Evolutionary conservation across 1,284 basidiomycete genomes (phyloP), one percentile per base, ranked within the genome.

Genomic region (Wolfiporia cocos): DNA sequence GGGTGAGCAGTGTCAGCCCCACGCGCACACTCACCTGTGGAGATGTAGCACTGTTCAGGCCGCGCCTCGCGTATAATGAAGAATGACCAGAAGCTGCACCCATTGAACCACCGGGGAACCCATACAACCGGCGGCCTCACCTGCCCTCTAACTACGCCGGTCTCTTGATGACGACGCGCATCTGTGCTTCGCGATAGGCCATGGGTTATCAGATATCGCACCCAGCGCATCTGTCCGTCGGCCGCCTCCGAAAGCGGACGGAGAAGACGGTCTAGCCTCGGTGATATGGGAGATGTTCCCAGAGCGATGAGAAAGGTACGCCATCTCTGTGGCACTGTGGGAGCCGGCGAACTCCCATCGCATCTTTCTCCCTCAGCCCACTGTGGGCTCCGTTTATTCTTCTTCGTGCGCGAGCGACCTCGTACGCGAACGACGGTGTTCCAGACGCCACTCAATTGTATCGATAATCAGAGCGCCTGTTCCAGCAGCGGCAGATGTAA

Each of bases 391-490:
- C 17, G 26, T 28, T 18, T n/a, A 15, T 15, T 26, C 17, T 24
- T 19, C 21, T 23, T 5, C 36, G n/a, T n/a, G n/a, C 9, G 26
- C 26, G 26, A 28, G 14, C 14, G 26, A 9, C 26, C 7, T 28
- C 7, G 14, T 28, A 28, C 9, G 26, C 26, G 26, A 28, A 9
- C 14, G 26, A 28, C 7, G 14, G 7, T 26, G n/a, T n/a, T 15
- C 34, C 32, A 24, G 9, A 12, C 23, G 6, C 23, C 6, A 39
- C 17, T 40, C n/a, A 32, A 39, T 44, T 34, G 30, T 3, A 44
- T 44, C 42, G 42, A 44, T 44, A 24, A 44, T 44, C 42, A 39
- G 29, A 12, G 2, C 24, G 31, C 21, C 22, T 39, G 21, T 9
- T 28, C 34, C 26, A 17, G 17, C 5, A 12, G 7, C 11, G 23